Conservation (phyloP, 2,329 filamentous ascomycete species). For the Fusarium multiceps region DNA sequence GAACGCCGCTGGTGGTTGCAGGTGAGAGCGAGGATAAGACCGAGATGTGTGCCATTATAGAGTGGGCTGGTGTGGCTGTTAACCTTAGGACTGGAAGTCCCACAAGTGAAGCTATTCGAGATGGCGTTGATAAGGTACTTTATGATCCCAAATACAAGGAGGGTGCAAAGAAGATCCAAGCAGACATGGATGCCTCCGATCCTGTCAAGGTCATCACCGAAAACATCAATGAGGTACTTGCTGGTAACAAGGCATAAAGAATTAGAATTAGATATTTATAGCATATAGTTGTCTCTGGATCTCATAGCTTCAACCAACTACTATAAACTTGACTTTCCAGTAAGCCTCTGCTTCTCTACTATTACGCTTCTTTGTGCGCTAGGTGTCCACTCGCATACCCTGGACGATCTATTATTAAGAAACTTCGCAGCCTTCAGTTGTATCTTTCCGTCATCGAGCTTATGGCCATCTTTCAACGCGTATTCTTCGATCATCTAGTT, state of each 20-base stretch:
- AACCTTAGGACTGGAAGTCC: slow-evolving; percentile 4
- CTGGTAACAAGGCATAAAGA: background rate
- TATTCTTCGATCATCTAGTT: too few relatives aligned
- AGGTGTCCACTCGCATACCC: too few relatives aligned
- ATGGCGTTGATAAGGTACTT: background rate
- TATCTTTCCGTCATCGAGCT: too few relatives aligned
- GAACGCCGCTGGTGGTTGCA: slow-evolving; percentile 5
- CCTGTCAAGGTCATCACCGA: background rate
- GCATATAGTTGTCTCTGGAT: fast-evolving
- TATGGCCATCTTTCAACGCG: too few relatives aligned
- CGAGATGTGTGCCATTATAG: slow-evolving; percentile 6
- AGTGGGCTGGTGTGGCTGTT: slow-evolving; percentile 7
- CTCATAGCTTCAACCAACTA: too few relatives aligned
- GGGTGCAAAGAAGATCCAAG: background rate
- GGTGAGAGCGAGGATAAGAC: slow-evolving; percentile 9
- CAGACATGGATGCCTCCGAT: slow-evolving; percentile 4
- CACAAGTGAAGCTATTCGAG: background rate
- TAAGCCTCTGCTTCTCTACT: too few relatives aligned
- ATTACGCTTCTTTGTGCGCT: too few relatives aligned
- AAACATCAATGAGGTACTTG: background rate
- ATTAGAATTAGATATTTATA: too few relatives aligned
- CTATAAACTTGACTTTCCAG: too few relatives aligned
- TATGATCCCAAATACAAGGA: background rate
- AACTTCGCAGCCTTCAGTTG: too few relatives aligned
- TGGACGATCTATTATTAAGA: too few relatives aligned